Evolutionary conservation across 306 rosid species (phyloP).

Genomic region (Pterocarpus santalinus): DNA sequence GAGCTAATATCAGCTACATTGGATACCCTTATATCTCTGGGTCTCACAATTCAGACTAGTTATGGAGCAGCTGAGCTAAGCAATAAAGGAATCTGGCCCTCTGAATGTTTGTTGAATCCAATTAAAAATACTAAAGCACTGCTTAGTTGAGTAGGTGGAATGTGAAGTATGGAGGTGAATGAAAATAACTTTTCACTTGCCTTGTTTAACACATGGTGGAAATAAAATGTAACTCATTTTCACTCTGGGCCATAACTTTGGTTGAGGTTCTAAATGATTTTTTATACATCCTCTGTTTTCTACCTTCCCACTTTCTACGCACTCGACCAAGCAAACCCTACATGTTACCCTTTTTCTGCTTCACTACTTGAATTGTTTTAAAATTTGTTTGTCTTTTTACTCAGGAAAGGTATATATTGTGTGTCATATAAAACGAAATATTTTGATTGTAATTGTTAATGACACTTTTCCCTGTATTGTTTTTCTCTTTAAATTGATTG

Average conservation of each 20-base stretch:
- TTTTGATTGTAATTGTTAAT: slow-evolving; percentile 27
- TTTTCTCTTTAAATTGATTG: slow-evolving; percentile 40
- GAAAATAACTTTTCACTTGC: background rate
- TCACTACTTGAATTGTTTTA: slow-evolving; percentile 16
- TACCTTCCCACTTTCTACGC: background rate
- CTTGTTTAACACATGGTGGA: background rate
- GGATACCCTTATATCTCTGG: background rate
- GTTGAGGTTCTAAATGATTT: too few species aligned
- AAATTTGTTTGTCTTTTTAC: background rate
- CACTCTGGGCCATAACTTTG: background rate
- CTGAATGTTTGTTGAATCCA: background rate
- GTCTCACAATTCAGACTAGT: background rate
- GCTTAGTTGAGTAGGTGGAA: background rate
- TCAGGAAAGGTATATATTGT: background rate
- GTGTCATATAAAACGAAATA: slow-evolving; percentile 8
- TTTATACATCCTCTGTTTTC: too few species aligned
- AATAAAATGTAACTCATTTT: background rate
- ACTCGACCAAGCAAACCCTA: background rate
- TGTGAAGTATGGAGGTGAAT: slow-evolving; percentile 2
- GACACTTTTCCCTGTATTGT: slow-evolving; percentile 27
- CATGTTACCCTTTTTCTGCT: background rate
- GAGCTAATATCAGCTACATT: background rate
- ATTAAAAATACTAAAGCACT: background rate
- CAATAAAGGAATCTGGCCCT: background rate
- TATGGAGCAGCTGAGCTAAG: slow-evolving; percentile 1